These are phyloP conservation scores for Glaciozyma antarctica DNA, from an alignment of 768 basidiomycete genomes.

Conservation along the genomic window DNA sequence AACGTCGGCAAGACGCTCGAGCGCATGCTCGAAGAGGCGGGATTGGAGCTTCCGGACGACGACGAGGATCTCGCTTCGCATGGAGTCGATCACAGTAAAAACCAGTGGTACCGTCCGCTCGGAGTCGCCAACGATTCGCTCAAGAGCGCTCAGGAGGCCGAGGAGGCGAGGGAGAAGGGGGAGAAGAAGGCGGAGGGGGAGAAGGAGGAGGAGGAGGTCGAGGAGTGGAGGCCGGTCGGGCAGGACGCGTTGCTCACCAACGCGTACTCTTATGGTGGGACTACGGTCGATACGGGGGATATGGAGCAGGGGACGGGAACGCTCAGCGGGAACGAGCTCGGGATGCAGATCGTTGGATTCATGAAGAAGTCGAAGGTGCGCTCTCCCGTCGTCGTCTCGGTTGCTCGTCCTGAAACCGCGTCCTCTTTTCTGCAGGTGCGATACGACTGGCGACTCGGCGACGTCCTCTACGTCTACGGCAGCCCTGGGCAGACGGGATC, in stretches of 20 bases:
- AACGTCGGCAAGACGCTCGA: slow-evolving; percentile 12
- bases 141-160: background rate
- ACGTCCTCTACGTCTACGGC: slow-evolving; percentile 23
- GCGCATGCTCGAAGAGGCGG: slow-evolving; percentile 3
- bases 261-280: slow-evolving; percentile 83
- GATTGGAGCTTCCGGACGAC: slow-evolving; percentile 22
- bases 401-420: background rate
- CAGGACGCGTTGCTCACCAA: slow-evolving; percentile 46
- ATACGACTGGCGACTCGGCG: slow-evolving; percentile 25
- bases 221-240: slow-evolving; percentile 34
- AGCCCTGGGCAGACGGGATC: slow-evolving; percentile 3
- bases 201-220: slow-evolving; percentile 41
- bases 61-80: slow-evolving; percentile 22
- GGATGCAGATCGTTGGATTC: slow-evolving; percentile 82
- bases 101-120: slow-evolving; percentile 11
- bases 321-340: slow-evolving; percentile 51
- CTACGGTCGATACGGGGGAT: slow-evolving; percentile 60
- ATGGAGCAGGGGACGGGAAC: slow-evolving; percentile 60
- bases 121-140: background rate
- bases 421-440: slow-evolving; percentile 8
- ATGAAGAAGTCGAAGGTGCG: slow-evolving; percentile 58
- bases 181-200: slow-evolving; percentile 43
- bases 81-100: slow-evolving; percentile 1
- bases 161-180: slow-evolving; percentile 44
- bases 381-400: background rate